Percentiles rank a stretch among this genome's conserved stretches.
phyloP scores from a whole-genome alignment of 2,329 filamentous ascomycete genomes.

The Trichophaea hybrida region DNA sequence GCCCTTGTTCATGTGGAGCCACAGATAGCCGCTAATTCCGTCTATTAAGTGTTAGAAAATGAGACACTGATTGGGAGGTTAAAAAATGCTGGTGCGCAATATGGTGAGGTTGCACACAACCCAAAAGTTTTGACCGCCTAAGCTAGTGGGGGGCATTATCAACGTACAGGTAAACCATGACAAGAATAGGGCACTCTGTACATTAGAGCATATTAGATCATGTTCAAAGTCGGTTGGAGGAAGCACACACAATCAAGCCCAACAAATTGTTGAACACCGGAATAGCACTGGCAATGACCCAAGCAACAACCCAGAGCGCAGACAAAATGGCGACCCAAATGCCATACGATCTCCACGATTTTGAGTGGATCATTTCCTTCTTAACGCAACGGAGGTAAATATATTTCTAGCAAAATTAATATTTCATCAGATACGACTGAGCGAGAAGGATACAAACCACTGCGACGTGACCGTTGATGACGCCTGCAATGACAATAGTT shows the following conservation, averaged over 20 bases:
- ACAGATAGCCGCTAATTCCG: slow-evolving; percentile 37
- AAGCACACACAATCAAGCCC: slow-evolving; percentile 39
- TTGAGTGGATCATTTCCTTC: slow-evolving; percentile 38
- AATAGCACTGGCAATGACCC: slow-evolving; percentile 54
- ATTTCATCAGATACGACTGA: background rate
- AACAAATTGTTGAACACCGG: slow-evolving; percentile 55
- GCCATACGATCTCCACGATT: slow-evolving; percentile 38
- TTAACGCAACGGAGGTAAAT: slow-evolving; percentile 49
- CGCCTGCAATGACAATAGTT: slow-evolving; percentile 56
- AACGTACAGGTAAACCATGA: slow-evolving; percentile 43
- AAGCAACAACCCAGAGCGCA: slow-evolving; percentile 45
- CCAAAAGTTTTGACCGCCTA: background rate
- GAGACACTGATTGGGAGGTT: no score
- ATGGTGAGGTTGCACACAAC: background rate
- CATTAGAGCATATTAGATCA: background rate
- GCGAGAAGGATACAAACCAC: slow-evolving; percentile 7
- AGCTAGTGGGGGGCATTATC: background rate
- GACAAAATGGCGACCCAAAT: slow-evolving; percentile 46
- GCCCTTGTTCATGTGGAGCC: slow-evolving; percentile 38
- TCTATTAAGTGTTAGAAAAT: slow-evolving; percentile 16
- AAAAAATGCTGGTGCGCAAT: background rate
- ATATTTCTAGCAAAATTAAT: slow-evolving; percentile 37
- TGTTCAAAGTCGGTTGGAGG: background rate
- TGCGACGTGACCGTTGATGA: slow-evolving; percentile 54
- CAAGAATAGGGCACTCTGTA: slow-evolving; percentile 42